Conservation (phyloP, 2,329 filamentous ascomycete species). For the Drechslera avenae region DNA sequence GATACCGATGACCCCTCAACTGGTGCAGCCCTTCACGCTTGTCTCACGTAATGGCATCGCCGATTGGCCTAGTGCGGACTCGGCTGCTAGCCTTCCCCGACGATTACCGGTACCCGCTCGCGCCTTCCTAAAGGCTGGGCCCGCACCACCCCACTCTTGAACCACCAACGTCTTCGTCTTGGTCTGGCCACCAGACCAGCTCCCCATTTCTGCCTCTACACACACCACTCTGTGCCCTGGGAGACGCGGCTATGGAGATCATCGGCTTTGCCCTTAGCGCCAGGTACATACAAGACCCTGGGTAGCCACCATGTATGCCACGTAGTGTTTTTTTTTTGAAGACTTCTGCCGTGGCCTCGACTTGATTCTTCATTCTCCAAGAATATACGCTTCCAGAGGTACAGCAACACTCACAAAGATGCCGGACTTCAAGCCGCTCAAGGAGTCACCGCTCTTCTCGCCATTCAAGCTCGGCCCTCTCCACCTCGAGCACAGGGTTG, state of each 20-base stretch:
- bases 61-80: slow-evolving; percentile 23
- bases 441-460: slow-evolving; percentile 41
- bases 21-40: slow-evolving; percentile 15
- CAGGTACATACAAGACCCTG: slow-evolving; percentile 36
- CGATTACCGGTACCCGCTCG: slow-evolving; percentile 6
- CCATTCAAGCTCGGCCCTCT: slow-evolving; percentile 42
- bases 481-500: slow-evolving; percentile 46
- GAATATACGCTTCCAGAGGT: not conserved
- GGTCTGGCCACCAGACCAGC: too few relatives aligned
- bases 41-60: slow-evolving; percentile 30
- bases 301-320: slow-evolving; percentile 14
- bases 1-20: slow-evolving; percentile 18
- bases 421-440: slow-evolving; percentile 40
- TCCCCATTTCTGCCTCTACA: slow-evolving; percentile 36
- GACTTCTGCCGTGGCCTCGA: slow-evolving; percentile 2
- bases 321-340: slow-evolving; percentile 5
- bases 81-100: not conserved
- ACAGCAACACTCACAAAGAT: slow-evolving; percentile 23
- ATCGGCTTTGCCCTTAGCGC: slow-evolving; percentile 21
- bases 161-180: not conserved
- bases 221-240: slow-evolving; percentile 31
- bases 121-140: slow-evolving; percentile 5
- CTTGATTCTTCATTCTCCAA: not conserved
- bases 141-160: slow-evolving; percentile 30
- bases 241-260: slow-evolving; percentile 16